Evolutionary conservation across 2,329 filamentous ascomycete species (phyloP).

Genomic region (Trichophyton simii): DNA sequence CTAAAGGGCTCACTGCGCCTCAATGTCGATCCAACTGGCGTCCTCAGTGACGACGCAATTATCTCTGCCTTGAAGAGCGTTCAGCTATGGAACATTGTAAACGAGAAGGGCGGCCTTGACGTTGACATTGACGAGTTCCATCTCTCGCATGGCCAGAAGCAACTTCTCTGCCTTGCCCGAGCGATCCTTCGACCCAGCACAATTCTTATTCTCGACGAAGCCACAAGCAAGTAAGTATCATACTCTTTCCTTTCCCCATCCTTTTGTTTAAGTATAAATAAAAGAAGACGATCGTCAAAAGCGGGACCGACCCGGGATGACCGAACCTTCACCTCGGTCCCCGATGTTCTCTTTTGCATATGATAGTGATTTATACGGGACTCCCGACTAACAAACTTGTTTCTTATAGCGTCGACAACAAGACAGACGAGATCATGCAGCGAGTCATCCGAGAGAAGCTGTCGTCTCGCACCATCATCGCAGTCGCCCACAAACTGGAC

Average conservation of each 20-base stretch:
- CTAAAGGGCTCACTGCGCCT: constrained; percentile 29
- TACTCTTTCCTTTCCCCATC: constrained; percentile 12
- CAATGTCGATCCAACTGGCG: constrained; percentile 30
- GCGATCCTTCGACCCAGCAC: constrained; percentile 41
- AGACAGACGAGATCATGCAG: constrained; percentile 47
- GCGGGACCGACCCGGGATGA: neutral
- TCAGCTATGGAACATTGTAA: constrained; percentile 25
- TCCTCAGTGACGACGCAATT: constrained; percentile 26
- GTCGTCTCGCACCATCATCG: constrained; percentile 45
- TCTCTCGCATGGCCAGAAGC: constrained; percentile 48
- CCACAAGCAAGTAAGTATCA: constrained; percentile 29
- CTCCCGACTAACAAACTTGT: neutral
- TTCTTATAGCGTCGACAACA: constrained; percentile 39
- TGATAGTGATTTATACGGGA: neutral
- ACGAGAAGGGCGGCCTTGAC: constrained; percentile 30
- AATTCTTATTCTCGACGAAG: constrained; percentile 35
- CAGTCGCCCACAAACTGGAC: constrained; percentile 45
- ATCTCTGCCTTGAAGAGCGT: constrained; percentile 28
- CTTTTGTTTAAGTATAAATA: constrained; percentile 2
- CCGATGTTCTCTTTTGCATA: constrained; percentile 23
- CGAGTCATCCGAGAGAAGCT: constrained; percentile 44
- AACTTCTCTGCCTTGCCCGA: constrained; percentile 51
- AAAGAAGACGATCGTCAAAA: neutral
- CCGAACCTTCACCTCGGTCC: neutral
- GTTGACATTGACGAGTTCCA: constrained; percentile 37